Conservation (phyloP, 192 early-diverging fungal genomes). For the Chytriomyces sp. region DNA sequence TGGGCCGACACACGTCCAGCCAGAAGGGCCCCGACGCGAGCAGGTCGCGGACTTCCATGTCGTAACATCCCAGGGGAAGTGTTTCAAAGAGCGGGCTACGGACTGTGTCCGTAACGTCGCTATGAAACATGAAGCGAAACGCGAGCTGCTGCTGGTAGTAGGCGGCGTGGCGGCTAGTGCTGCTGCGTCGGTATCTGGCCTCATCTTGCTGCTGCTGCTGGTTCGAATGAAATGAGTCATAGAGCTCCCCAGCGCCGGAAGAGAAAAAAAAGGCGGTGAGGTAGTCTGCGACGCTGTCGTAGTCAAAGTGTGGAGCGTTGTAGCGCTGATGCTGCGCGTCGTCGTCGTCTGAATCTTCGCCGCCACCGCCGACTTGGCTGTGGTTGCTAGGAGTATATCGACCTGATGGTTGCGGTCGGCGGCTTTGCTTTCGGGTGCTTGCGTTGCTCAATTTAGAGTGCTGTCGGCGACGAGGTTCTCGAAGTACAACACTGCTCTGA, state of each 20-base stretch:
- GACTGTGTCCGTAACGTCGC: slow-evolving; percentile 35
- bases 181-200: neutral
- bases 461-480: too few species aligned
- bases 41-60: slow-evolving; percentile 24
- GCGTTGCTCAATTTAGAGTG: too few species aligned
- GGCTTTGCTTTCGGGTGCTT: too few species aligned
- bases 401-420: too few species aligned
- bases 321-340: neutral
- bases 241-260: neutral
- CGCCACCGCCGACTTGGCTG: too few species aligned
- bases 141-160: slow-evolving; percentile 16
- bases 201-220: neutral
- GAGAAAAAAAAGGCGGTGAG: neutral
- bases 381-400: too few species aligned
- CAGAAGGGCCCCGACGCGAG: slow-evolving; percentile 48
- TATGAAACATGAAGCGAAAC: slow-evolving; percentile 45
- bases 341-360: too few species aligned
- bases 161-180: neutral
- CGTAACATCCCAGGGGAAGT: slow-evolving; percentile 24
- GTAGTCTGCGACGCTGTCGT: neutral
- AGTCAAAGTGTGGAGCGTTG: neutral
- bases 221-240: neutral
- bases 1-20: slow-evolving; percentile 55
- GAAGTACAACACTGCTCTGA: too few species aligned
- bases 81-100: slow-evolving; percentile 31